Evolutionary conservation across 768 basidiomycete species (phyloP), one percentile per base, ranked within the genome.

Genomic region (Panaeolus papilionaceus): DNA sequence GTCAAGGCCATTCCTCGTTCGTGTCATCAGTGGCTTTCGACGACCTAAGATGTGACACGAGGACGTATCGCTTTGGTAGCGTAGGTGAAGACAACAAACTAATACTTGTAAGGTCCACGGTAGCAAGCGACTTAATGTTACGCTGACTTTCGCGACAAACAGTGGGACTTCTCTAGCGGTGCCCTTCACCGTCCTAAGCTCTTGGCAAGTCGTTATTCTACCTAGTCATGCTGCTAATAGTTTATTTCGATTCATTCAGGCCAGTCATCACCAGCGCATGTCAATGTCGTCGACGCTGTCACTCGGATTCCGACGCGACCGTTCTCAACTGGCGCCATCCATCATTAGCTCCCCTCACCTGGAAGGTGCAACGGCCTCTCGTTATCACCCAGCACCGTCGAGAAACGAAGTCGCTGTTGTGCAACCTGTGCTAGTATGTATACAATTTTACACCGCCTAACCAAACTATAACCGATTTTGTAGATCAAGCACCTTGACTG

Each of bases 21-120:
- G 93, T 99, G 7, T 92, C 94, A 0, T 84, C 89, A 11, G 86
- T 99, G 18, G 91, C 92, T 1, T 99, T 98, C 75, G 98, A 99
- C 76, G 90, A 92, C n/a, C 82, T 89, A 38, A 87, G 92, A 20
- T 94, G 94, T 71, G 94, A 96, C 71, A 92, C 92, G 37, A 85
- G 96, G 39, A 94, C 95, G 47, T 97, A 98, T 74, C 87, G 97
- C 8, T 98, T 99, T 73, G 95, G 92, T 2, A 96, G 94, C 73
- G 95, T 98, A 2, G 98, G 96, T 18, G 97, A 99, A 77, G 98
- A 99, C 73, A 98, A 96, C 76, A 96, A 96, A 76, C 74, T 99
- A 4, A 92, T 98, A 51, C 75, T 99, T 71, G 96, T 96, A 75
- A 64, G 88, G 63, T 28, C n/a, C 39, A 54, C 16, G 45, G 26